These are phyloP conservation scores for thale cress (Arabidopsis thaliana) DNA, from an alignment of 345 rosid species.

Conservation along the genomic window DNA sequence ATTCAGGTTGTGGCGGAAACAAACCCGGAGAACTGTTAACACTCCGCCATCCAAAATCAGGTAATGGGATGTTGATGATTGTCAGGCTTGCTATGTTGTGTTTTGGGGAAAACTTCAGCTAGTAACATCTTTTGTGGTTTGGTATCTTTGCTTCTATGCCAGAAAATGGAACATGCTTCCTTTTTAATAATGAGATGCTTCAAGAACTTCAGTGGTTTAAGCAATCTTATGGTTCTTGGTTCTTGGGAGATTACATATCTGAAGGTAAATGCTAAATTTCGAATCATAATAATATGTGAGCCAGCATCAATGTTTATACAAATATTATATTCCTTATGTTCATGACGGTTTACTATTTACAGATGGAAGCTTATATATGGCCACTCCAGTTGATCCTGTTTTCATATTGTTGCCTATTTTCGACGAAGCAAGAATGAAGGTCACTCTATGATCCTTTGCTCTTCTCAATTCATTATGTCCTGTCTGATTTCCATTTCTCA, in stretches of 20 bases:
- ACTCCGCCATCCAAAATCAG: constrained; percentile 89
- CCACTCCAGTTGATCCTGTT: constrained; percentile 87
- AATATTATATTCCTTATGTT: background rate
- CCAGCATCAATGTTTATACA: background rate
- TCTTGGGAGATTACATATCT: constrained; percentile 78
- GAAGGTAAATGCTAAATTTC: constrained; percentile 55
- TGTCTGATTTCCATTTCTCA: constrained; percentile 6
- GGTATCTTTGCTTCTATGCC: constrained; percentile 27
- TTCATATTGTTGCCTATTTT: constrained; percentile 80
- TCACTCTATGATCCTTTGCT: constrained; percentile 34
- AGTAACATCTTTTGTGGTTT: background rate
- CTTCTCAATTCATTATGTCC: background rate
- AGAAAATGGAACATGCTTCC: constrained; percentile 66
- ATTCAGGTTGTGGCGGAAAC: constrained; percentile 41
- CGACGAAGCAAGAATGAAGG: constrained; percentile 94
- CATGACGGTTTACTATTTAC: background rate
- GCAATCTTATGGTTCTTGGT: constrained; percentile 88
- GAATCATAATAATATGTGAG: background rate
- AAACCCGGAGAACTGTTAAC: constrained; percentile 54
- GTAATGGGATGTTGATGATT: constrained; percentile 42
- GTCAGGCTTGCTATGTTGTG: constrained; percentile 2
- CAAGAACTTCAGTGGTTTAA: constrained; percentile 91
- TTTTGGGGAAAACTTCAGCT: background rate
- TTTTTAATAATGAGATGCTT: constrained; percentile 57
- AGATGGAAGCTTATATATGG: constrained; percentile 84